Evolutionary conservation across 805 yeast species (phyloP).

Genomic region (Cyberlindnera bimundalis): DNA sequence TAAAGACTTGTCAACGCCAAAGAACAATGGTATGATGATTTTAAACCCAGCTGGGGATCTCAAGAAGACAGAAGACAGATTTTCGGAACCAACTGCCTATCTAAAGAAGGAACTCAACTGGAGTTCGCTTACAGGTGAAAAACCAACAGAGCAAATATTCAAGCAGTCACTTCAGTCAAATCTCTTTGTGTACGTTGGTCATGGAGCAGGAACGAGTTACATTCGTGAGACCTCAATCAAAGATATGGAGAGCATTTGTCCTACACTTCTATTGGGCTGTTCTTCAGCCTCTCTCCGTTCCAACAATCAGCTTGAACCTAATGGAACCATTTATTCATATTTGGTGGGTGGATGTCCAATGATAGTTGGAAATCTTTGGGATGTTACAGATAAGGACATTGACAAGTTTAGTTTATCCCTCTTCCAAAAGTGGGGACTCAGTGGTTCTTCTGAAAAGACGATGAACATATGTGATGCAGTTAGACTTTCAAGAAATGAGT

Average conservation of each 20-base stretch:
- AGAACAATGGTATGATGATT: constrained; percentile 50
- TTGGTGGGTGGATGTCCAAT: constrained; percentile 78
- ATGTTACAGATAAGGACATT: constrained; percentile 93
- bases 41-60: constrained; percentile 85
- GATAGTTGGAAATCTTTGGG: constrained; percentile 89
- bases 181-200: constrained; percentile 81
- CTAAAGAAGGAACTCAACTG: constrained; percentile 37
- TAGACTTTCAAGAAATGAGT: constrained; percentile 55
- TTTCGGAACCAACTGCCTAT: constrained; percentile 41
- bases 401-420: constrained; percentile 68
- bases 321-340: constrained; percentile 76
- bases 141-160: constrained; percentile 58
- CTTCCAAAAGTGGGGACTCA: constrained; percentile 65
- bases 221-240: constrained; percentile 54
- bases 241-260: constrained; percentile 43
- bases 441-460: constrained; percentile 22
- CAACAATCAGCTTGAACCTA: constrained; percentile 62
- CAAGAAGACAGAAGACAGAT: constrained; percentile 56
- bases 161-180: constrained; percentile 41
- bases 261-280: constrained; percentile 78
- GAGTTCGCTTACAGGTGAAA: constrained; percentile 48
- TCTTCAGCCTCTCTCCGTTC: constrained; percentile 70
- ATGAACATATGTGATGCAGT: constrained; percentile 52
- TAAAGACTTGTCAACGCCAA: constrained; percentile 20
- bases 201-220: constrained; percentile 94